Evolutionary conservation across 495 filamentous ascomycete genomes (phyloP), one percentile per base, ranked within the genome.

Genomic region (Xylaria telfairii): DNA sequence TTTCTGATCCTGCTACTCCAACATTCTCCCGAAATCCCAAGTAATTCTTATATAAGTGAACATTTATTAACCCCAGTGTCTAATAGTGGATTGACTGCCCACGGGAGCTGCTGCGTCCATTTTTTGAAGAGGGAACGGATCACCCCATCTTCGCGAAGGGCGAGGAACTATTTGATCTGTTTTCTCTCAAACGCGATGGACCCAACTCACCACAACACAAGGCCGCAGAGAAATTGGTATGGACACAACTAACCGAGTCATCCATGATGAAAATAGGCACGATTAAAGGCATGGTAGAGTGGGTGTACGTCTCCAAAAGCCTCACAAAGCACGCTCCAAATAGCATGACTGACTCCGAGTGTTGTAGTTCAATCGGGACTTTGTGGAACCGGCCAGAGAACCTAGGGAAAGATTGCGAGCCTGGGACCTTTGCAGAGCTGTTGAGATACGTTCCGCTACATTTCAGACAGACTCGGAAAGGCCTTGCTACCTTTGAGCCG

Each of bases 371-470:
- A 3, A 28, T 54, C 1, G 72, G 74, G 1, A 57, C 44, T 32
- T 49, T 76, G 2, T 72, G 66, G 67, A 71, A 73, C 34, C 32
- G n/a, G 39, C 32, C 56, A n/a, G 76, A 73, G 37, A 72, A 78
- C 46, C 46, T 72, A 41, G 65, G 66, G 3, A 69, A 62, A 46
- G 73, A 77, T 9, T 24, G n/a, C 37, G 62, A 60, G 53, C 49
- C 67, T 4, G 76, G 75, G 1, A 78, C 75, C 5, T 78, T 78
- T 67, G 76, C 63, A 0, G 75, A 75, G 65, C 57, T 76, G 39
- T 47, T 78, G 47, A 46, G 76, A 13, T 74, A 67, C 51, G 73
- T 73, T 28, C 64, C 66, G 47, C 68, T 68, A n/a, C 54, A 73
- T 24, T 74, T 72, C 24, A 70, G 72, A 47, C 73, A 78, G 49